A percentile compares a stretch with the other conserved stretches of the same genome.
Evolutionary conservation across 228 moss, liverwort and hornwort genomes (phyloP).

Genomic region (Sphagnum fallax): DNA sequence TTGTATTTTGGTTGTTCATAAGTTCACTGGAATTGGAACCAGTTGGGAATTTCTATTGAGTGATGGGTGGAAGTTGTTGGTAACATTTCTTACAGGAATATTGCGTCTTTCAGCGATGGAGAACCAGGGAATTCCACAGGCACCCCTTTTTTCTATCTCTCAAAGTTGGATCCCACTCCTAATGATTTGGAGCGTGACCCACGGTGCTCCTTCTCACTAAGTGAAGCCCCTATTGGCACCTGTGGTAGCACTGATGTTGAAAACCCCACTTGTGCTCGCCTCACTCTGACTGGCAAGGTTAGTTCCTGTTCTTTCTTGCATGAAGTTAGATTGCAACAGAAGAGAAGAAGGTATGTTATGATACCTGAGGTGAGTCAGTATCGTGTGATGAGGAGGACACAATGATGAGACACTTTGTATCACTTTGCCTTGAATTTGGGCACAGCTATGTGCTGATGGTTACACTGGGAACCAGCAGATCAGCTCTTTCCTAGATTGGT

Average conservation of each 20-base stretch:
- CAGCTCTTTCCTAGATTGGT: no score
- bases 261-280: constrained; percentile 79
- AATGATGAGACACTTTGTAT: no score
- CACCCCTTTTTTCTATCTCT: constrained; percentile 72
- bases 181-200: constrained; percentile 59
- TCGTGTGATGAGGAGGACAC: no score
- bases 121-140: constrained; percentile 57
- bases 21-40: no score
- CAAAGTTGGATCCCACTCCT: constrained; percentile 73
- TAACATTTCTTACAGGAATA: constrained; percentile 35
- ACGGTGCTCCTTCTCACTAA: constrained; percentile 65
- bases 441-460: no score
- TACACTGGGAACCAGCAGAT: no score
- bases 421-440: not conserved
- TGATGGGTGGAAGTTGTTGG: not conserved
- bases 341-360: no score
- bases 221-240: constrained; percentile 61
- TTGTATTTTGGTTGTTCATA: not conserved
- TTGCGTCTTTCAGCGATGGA: constrained; percentile 85
- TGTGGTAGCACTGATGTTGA: constrained; percentile 63
- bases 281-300: constrained; percentile 79
- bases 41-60: no score
- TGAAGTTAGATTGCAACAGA: not conserved
- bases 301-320: constrained; percentile 2
- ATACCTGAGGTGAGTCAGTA: no score